Base-by-base conservation (phyloP, 371 early-diverging fungal species). In the Choanephora cucurbitarum region DNA sequence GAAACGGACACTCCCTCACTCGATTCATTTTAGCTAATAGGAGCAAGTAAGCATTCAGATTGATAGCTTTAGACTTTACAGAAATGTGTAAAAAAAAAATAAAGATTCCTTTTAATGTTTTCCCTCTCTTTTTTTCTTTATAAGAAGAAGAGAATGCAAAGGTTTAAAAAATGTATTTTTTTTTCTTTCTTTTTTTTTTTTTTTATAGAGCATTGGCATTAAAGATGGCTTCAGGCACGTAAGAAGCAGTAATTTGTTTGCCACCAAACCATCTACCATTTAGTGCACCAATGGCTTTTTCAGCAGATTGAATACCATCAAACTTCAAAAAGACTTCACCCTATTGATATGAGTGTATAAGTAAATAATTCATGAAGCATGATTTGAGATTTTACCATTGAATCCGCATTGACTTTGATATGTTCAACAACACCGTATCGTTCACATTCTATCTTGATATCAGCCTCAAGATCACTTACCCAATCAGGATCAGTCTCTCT, bases 281-380 rank as follows among this genome's bases (percentile, higher is more conserved):
- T 59, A 92, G 75, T 15, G 83, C 75, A 51, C 70, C 60, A 21
- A 88, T 73, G 6, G 95, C 94, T 24, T 67, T 72, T 53, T 87
- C 80, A 5, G 91, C 89, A 21, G 88, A 75, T 22, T 71, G 67
- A 18, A 80, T 70, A 21, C 72, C 69, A 55, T 85, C 87, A 79
- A 93, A 97, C 69, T 88, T 91, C 51, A 96, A 65, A 60, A 88
- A 94, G 37, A 96, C 85, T 54, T 89, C 85, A 34, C 94, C 94
- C 85, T 86, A 62, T 11, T 45, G 53, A 43, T 18, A 19, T 31
- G 44, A 21, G n/a, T n/a, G n/a, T n/a, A n/a, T n/a, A n/a, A n/a
- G n/a, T n/a, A n/a, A n/a, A n/a, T n/a, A n/a, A n/a, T n/a, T n/a
- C n/a, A n/a, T n/a, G n/a, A n/a, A n/a, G n/a, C n/a, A n/a, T n/a